Evolutionary conservation across 345 rosid genomes (phyloP), one percentile per base, ranked within the genome.

Genomic region (Erysimum cheiranthoides): DNA sequence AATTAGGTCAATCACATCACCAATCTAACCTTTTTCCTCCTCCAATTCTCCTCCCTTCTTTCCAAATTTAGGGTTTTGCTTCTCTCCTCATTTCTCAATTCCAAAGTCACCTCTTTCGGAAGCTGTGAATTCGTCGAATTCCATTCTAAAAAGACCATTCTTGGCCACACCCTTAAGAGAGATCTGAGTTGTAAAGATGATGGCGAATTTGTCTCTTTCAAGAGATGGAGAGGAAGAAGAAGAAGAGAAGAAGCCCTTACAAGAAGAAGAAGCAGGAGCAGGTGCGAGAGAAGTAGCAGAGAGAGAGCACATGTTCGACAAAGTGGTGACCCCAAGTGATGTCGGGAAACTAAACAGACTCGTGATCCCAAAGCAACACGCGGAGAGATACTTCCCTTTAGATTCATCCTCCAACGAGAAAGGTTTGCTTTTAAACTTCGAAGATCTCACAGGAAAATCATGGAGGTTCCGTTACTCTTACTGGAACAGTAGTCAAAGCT

Each of bases 401-500:
- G 88, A 87, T 66, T 81, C 90, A 5, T 76, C 88, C 0, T 61
- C 86, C 0, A 85, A 81, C 73, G 88, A 83, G 61, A 94, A 94
- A 75, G 98, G 95, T 21, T 83, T 94, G 31, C 85, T 94, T 17
- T 60, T 94, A 76, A 92, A 94, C 81, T 94, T 94, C 43, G 96
- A 94, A 69, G 97, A 93, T 82, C 81, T 81, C 16, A 78, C 78
- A 28, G 97, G 94, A 6, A 91, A 91, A 73, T 72, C 86, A 2
- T 91, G 96, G 98, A 79, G 92, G 66, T 93, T 93, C 82, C 82
- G 96, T 40, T 91, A 94, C 88, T 94, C 97, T 31, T 94, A 91
- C 80, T 91, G 97, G 97, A 91, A 86, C 79, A 89, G 94, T 78
- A 93, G 97, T 81, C 98, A 93, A 83, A 91, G 98, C 87, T 93